Evolutionary conservation across 148 eudicot species (phyloP).

Genomic region (Dianthus caryophyllus): DNA sequence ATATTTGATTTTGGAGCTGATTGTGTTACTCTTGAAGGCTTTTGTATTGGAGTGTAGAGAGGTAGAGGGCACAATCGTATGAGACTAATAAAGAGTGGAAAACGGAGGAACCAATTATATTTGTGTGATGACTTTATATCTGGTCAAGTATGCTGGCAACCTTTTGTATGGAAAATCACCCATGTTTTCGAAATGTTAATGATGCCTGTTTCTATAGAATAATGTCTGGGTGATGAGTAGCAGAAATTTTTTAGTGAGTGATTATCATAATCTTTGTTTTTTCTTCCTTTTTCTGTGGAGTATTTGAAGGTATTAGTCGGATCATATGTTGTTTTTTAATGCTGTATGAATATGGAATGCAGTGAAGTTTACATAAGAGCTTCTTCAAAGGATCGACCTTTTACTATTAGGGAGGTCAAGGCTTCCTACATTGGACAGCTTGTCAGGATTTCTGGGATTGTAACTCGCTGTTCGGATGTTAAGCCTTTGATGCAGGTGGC

Average conservation of each 20-base stretch:
- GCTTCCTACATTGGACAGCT: constrained; percentile 96
- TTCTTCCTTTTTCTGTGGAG: not conserved
- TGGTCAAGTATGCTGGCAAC: not conserved
- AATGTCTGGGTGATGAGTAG: not conserved
- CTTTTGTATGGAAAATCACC: not conserved
- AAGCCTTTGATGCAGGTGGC: constrained; percentile 99
- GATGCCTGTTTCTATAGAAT: not conserved
- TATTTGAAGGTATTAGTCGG: not conserved
- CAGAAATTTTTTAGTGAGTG: not conserved
- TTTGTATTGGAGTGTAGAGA: not conserved
- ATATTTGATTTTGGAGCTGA: not conserved
- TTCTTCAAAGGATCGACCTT: constrained; percentile 81
- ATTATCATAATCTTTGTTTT: not conserved
- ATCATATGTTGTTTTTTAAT: constrained; percentile 4
- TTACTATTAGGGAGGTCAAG: constrained; percentile 87
- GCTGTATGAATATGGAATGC: constrained; percentile 18
- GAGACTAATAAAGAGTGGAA: not conserved
- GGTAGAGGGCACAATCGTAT: not conserved
- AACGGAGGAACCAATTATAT: not conserved
- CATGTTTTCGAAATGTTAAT: not conserved
- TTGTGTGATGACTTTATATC: not conserved
- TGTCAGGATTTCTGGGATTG: constrained; percentile 88
- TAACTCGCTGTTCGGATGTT: constrained; percentile 97
- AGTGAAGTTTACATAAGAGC: constrained; percentile 93
- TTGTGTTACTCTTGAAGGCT: no score